Conservation (phyloP, 768 basidiomycete species). For the Rhizopogon roseolus region DNA sequence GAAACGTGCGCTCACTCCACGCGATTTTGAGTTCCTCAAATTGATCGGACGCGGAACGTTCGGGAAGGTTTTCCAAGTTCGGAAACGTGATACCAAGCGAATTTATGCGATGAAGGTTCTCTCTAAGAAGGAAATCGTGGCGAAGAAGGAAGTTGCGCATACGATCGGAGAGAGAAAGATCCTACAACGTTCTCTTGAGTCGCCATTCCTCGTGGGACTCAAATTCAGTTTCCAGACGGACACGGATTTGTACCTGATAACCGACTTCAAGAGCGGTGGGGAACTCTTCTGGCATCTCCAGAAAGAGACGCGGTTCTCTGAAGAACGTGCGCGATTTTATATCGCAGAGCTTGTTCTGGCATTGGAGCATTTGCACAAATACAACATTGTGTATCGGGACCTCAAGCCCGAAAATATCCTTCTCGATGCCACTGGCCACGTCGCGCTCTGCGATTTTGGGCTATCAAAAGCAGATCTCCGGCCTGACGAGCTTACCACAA, state of each 20-base stretch:
- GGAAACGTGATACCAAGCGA: constrained; percentile 95
- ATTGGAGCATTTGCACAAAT: constrained; percentile 95
- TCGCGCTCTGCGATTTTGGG: constrained; percentile 98
- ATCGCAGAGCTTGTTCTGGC: constrained; percentile 94
- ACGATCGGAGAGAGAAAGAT: constrained; percentile 99
- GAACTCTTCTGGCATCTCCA: constrained; percentile 99
- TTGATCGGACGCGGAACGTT: constrained; percentile 98
- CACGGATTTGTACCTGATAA: constrained; percentile 90
- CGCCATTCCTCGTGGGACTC: constrained; percentile 95
- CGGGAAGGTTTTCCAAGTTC: constrained; percentile 97
- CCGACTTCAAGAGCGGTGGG: constrained; percentile 98
- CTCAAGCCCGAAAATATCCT: constrained; percentile 99
- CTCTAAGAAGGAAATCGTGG: constrained; percentile 97
- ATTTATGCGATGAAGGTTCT: constrained; percentile 99
- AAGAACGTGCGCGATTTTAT: constrained; percentile 94
- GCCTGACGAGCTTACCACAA: constrained; percentile 94
- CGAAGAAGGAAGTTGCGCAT: constrained; percentile 98
- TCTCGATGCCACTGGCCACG: constrained; percentile 95
- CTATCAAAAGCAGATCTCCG: constrained; percentile 94
- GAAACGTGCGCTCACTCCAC: constrained; percentile 83
- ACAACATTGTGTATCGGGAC: constrained; percentile 93
- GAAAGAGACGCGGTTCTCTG: constrained; percentile 88
- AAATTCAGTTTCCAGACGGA: constrained; percentile 99
- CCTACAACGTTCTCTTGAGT: constrained; percentile 87
- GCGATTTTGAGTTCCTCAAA: constrained; percentile 98